phyloP scores from a whole-genome alignment of 345 rosid genomes.

The Eucalyptus sp. region DNA sequence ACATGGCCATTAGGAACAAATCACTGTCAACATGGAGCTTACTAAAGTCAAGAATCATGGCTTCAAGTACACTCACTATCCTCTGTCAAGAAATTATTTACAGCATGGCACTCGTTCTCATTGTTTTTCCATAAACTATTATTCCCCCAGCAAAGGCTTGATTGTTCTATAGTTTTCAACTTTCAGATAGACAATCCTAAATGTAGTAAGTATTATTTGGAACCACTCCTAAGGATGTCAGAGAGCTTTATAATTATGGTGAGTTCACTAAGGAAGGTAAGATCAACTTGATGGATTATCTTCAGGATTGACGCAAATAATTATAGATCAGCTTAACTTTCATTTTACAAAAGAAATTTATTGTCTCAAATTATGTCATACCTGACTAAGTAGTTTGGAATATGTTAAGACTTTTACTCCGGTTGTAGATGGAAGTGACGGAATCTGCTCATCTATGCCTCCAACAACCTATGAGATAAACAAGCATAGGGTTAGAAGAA shows the following conservation, averaged over 20 bases:
- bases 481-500: background rate
- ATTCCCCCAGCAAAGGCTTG: background rate
- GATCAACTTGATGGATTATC: background rate
- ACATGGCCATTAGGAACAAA: background rate
- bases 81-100: background rate
- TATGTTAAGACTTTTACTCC: constrained; percentile 67
- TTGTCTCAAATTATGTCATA: constrained; percentile 6
- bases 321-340: background rate
- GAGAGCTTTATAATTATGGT: background rate
- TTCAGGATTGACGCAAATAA: background rate
- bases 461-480: constrained; percentile 69
- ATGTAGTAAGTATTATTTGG: background rate
- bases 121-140: background rate
- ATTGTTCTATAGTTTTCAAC: background rate
- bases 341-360: background rate
- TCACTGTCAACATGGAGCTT: background rate
- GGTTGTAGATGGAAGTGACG: constrained; percentile 63
- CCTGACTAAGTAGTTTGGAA: constrained; percentile 76
- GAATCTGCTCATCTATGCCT: constrained; percentile 71
- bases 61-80: background rate
- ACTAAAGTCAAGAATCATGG: background rate
- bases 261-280: background rate
- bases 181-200: background rate
- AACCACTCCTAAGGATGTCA: background rate
- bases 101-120: background rate